These are phyloP conservation scores for Symbiodinium pilosum DNA, from an alignment of 73 alveolate species.

Conservation along the genomic window DNA sequence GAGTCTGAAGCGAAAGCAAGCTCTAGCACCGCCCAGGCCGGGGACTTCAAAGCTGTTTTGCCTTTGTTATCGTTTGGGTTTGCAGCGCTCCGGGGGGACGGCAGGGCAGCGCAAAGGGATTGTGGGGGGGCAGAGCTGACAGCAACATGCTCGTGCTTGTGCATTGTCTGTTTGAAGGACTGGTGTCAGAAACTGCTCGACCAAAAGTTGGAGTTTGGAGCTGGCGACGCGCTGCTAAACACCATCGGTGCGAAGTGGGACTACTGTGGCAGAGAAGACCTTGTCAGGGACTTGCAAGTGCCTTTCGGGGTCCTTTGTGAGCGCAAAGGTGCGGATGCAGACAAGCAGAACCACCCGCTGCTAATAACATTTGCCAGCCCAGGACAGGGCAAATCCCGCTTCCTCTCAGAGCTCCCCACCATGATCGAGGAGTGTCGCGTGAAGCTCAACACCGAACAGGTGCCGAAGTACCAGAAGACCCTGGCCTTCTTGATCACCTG, in stretches of 20 bases:
- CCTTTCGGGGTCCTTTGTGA: background rate
- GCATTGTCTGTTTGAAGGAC: conserved; percentile 26
- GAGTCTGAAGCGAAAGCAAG: background rate
- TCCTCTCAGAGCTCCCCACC: conserved; percentile 29
- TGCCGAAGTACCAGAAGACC: background rate
- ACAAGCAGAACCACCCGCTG: conserved; percentile 55
- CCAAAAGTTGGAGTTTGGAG: background rate
- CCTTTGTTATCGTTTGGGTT: background rate
- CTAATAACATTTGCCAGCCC: conserved; percentile 32
- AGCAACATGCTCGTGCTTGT: background rate
- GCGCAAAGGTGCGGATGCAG: background rate
- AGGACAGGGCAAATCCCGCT: conserved; percentile 73
- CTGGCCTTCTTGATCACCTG: conserved; percentile 53
- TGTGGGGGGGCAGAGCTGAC: background rate
- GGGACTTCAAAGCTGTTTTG: background rate
- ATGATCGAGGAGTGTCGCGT: conserved; percentile 1
- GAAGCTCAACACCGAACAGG: background rate
- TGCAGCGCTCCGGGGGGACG: background rate
- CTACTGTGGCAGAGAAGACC: conserved; percentile 53
- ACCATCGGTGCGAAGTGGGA: conserved; percentile 35
- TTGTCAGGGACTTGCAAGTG: conserved; percentile 12
- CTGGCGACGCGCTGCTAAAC: background rate
- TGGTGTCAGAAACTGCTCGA: conserved; percentile 55
- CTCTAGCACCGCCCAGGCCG: background rate
- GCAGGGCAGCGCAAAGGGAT: background rate